These are phyloP conservation scores for Venturia effusa DNA, from an alignment of 2,329 filamentous ascomycete species.

Conservation along the genomic window DNA sequence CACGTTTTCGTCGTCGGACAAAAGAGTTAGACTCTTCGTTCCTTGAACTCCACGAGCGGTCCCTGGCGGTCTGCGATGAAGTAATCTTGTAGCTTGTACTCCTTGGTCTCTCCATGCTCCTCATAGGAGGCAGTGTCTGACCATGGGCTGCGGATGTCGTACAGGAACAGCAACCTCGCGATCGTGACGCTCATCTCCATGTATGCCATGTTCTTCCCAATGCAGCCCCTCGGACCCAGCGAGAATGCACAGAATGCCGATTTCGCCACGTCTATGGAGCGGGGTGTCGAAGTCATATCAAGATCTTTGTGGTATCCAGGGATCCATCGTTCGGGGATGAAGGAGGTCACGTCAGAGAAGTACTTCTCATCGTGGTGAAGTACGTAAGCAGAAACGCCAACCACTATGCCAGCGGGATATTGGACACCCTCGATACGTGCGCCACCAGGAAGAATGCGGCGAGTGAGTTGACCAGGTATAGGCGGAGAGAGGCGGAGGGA, in stretches of 20 bases:
- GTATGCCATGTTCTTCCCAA: conserved; percentile 12
- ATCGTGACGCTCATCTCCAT: conserved; percentile 9
- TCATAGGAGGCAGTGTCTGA: background rate
- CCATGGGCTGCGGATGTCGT: background rate
- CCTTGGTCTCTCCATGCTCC: background rate
- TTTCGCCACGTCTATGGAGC: too few species aligned
- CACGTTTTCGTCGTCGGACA: background rate
- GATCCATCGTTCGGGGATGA: conserved; percentile 8
- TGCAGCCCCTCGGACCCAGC: conserved; percentile 12
- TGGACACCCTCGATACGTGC: too few species aligned
- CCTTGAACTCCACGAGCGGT: background rate
- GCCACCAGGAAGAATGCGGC: conserved; percentile 19
- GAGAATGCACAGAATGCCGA: conserved; percentile 8
- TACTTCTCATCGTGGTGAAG: background rate
- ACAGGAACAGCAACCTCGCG: background rate
- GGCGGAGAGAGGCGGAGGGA: conserved; percentile 17
- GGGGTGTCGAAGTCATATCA: too few species aligned
- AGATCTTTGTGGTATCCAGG: background rate
- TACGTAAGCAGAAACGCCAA: background rate
- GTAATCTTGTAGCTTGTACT: background rate
- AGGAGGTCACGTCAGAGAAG: background rate
- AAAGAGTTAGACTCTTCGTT: background rate
- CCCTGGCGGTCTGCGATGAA: background rate
- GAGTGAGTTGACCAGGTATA: conserved; percentile 17
- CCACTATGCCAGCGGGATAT: conserved; percentile 15